Base-by-base conservation (phyloP, 352 stramenopile genomes). In the Pythium plurisporium region DNA sequence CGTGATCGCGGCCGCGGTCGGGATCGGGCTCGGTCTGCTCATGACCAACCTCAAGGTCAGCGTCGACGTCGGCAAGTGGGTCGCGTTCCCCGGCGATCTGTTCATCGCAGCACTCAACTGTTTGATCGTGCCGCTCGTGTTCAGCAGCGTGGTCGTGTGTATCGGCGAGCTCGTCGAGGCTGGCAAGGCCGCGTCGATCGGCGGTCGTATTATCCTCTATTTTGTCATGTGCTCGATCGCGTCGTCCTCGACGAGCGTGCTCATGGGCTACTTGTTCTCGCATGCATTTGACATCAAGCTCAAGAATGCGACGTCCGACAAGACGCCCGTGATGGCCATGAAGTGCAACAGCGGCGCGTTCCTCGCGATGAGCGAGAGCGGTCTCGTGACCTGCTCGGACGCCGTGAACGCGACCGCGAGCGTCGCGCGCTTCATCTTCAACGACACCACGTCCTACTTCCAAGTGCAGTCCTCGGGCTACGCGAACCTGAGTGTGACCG, bases 61-160 rank as follows among this genome's bases (percentile, higher is more conserved):
- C 34, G 54, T 44, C 8, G 69, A 74, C 20, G 65, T 49, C 52
- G 76, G 70, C 29, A 62, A 76, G 30, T 86, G 79, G 78, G 60
- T 91, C 60, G 72, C 69, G 15, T 59, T 91, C 40, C 78, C 81
- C 9, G 81, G 81, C 9, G 56, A 83, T 29, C 59, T 91, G 5
- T 91, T 91, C 46, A 78, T 88, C 41, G 46, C 70, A 19, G 76
- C 72, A 20, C 74, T 88, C 51, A 86, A 85, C 61, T 91, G 80
- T 57, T 55, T 86, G 27, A 74, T 91, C 47, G 75, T 85, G 46
- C 76, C 76, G 8, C 81, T 89, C 67, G 78, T 88, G 4, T 87
- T 86, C 45, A 87, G 76, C 70, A 84, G 64, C 37, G 66, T 89
- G 26, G 72, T 85, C 31, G 64, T 84, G 42, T 82, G 70, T 42